Evolutionary conservation across 2,329 filamentous ascomycete species (phyloP).

Genomic region (Westerdykella aurantiaca): DNA sequence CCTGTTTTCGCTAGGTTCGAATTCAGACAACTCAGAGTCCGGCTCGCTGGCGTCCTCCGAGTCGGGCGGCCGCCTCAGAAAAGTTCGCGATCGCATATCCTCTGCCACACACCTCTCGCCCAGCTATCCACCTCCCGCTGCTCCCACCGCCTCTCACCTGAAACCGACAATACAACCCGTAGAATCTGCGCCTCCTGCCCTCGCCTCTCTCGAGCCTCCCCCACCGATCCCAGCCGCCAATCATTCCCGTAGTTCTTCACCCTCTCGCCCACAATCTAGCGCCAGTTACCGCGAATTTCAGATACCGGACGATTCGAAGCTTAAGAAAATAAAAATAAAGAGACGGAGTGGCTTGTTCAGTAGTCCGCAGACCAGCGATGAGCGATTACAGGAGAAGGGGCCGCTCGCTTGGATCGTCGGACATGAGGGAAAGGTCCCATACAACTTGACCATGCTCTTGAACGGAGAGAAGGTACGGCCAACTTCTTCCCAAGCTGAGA

Average conservation of each 20-base stretch:
- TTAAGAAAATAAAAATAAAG: conserved; percentile 32
- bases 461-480: conserved; percentile 48
- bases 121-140: conserved; percentile 24
- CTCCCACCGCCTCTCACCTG: conserved; percentile 8
- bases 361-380: conserved; percentile 20
- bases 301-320: conserved; percentile 12
- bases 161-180: conserved; percentile 26
- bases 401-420: conserved; percentile 55
- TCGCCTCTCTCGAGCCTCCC: conserved; percentile 18
- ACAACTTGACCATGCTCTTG: conserved; percentile 48
- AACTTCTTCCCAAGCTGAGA: neutral
- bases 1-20: conserved; percentile 22
- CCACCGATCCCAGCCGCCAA: conserved; percentile 11
- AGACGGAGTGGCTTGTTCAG: conserved; percentile 34
- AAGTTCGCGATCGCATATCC: conserved; percentile 29
- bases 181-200: conserved; percentile 13
- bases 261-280: conserved; percentile 7
- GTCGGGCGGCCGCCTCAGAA: conserved; percentile 24
- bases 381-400: conserved; percentile 9
- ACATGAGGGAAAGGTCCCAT: conserved; percentile 51
- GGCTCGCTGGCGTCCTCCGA: conserved; percentile 22
- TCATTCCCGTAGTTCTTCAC: conserved; percentile 23
- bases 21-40: conserved; percentile 12
- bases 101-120: conserved; percentile 28
- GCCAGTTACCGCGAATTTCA: conserved; percentile 7